Evolutionary conservation across 441 rosid species (phyloP).

Genomic region (Bocquillonia castaneifolia): DNA sequence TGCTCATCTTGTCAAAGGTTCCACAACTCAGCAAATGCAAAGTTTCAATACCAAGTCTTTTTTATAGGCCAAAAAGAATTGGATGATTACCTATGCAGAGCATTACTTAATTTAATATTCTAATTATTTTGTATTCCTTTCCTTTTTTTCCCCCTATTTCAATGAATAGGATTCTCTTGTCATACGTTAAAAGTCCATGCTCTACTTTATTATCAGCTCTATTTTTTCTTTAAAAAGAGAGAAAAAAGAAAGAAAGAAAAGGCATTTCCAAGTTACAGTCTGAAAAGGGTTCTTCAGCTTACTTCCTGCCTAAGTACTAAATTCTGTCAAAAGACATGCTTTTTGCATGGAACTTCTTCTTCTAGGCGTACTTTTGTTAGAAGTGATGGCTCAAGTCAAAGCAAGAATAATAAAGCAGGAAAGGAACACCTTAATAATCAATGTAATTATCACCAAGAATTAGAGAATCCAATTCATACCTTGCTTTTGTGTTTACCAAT

Average conservation of each 20-base stretch:
- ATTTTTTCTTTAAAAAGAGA: no score
- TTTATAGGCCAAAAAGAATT: not conserved
- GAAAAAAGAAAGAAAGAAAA: no score
- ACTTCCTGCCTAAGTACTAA: conserved; percentile 5
- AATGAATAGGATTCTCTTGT: conserved; percentile 1
- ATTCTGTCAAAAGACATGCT: not conserved
- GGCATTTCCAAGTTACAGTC: not conserved
- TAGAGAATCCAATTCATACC: conserved; percentile 4
- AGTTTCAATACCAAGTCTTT: not conserved
- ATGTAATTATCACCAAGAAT: not conserved
- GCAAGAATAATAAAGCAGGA: not conserved
- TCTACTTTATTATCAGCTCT: no score
- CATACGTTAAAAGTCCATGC: not conserved
- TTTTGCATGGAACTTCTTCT: no score
- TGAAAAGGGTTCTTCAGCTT: not conserved
- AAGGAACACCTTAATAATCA: not conserved
- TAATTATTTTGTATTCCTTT: not conserved
- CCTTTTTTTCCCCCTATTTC: not conserved
- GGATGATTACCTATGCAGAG: not conserved
- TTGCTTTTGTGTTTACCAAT: conserved; percentile 21
- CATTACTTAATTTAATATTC: not conserved
- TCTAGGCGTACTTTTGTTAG: no score
- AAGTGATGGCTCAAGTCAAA: no score
- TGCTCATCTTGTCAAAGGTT: conserved; percentile 9
- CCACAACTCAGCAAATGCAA: not conserved